Percentiles rank a stretch among this genome's conserved stretches.
phyloP scores from a whole-genome alignment of 257 asterid species.

The Solanum sejunctum region DNA sequence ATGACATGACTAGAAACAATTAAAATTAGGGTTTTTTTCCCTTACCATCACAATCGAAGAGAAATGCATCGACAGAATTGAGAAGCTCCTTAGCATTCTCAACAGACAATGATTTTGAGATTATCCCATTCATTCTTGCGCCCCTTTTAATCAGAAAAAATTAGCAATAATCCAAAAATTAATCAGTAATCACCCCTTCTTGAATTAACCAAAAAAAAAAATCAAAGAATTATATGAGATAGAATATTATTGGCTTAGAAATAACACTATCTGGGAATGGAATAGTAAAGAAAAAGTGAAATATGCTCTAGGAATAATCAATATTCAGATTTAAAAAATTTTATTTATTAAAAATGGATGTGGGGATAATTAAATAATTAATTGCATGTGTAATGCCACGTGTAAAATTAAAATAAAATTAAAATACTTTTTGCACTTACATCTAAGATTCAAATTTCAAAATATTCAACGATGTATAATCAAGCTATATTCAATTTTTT shows the following conservation, averaged over 20 bases:
- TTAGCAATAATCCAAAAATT: background rate
- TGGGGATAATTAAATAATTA: too few relatives aligned
- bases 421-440: background rate
- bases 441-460: background rate
- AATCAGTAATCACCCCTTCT: background rate
- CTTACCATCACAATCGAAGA: slow-evolving; percentile 89
- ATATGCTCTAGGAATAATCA: background rate
- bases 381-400: background rate
- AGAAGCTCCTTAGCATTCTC: slow-evolving; percentile 29
- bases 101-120: background rate
- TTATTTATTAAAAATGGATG: too few relatives aligned
- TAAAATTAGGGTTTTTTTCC: background rate
- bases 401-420: background rate
- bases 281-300: background rate
- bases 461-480: too few relatives aligned
- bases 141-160: background rate
- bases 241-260: background rate
- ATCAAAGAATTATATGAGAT: background rate
- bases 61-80: slow-evolving; percentile 73
- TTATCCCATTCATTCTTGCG: background rate
- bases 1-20: background rate
- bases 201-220: background rate
- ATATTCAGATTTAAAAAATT: background rate
- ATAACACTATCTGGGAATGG: background rate
- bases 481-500: too few relatives aligned